phyloP scores from a whole-genome alignment of 257 asterid genomes.

The Nicotiana sylvestris region DNA sequence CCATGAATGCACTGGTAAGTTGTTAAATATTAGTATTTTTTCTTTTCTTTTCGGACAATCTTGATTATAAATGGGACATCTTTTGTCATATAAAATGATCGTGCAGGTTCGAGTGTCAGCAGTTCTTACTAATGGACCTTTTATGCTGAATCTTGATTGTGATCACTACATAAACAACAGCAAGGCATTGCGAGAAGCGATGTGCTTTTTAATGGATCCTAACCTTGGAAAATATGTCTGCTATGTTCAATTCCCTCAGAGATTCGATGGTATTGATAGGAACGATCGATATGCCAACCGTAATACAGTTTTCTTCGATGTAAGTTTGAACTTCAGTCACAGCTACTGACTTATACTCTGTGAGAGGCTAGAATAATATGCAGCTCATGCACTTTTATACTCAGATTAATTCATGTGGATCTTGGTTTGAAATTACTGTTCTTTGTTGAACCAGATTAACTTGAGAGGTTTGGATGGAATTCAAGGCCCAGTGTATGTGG shows the following conservation, averaged over 20 bases:
- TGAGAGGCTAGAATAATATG: not conserved
- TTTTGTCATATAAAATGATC: conserved; percentile 9
- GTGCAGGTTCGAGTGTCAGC: conserved; percentile 97
- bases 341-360: not conserved
- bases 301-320: conserved; percentile 96
- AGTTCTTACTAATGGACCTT: conserved; percentile 96
- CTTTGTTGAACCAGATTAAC: conserved; percentile 54
- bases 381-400: not conserved
- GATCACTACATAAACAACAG: conserved; percentile 97
- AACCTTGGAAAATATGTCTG: conserved; percentile 95
- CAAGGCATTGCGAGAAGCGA: conserved; percentile 95
- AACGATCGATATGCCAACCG: conserved; percentile 95
- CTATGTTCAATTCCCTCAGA: conserved; percentile 95
- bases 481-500: conserved; percentile 97
- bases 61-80: conserved; percentile 19
- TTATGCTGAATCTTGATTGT: conserved; percentile 96
- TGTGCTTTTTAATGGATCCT: conserved; percentile 98
- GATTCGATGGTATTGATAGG: conserved; percentile 93
- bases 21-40: not conserved
- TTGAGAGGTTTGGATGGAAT: conserved; percentile 96
- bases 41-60: not conserved
- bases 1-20: conserved; percentile 97
- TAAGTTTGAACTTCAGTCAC: conserved; percentile 33
- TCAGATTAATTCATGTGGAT: not conserved
- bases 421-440: conserved; percentile 10